Conservation (phyloP, 805 yeast species). For the Saturnispora zaruensis region DNA sequence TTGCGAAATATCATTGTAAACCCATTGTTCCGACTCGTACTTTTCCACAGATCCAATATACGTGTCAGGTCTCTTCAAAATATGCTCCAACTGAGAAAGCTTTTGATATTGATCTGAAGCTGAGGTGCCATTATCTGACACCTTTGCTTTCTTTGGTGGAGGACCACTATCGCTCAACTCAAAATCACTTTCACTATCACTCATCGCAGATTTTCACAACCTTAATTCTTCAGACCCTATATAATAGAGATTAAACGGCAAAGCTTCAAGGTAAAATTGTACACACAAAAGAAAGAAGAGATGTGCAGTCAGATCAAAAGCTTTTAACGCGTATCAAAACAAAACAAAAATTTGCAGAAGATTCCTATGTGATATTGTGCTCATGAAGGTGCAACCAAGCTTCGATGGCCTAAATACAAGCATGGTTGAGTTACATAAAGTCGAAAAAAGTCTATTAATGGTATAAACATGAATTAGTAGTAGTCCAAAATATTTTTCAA, state of each 20-base stretch:
- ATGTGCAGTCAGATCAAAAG: neutral
- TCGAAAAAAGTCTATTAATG: neutral
- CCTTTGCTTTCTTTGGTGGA: neutral
- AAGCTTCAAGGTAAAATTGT: neutral
- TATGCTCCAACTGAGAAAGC: conserved; percentile 92
- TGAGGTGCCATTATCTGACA: conserved; percentile 5
- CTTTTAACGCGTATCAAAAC: neutral
- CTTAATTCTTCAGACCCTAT: neutral
- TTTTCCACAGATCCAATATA: conserved; percentile 92
- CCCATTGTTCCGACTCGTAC: conserved; percentile 77
- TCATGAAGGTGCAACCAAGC: neutral
- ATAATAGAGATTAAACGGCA: neutral
- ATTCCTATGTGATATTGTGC: neutral
- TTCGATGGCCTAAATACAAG: neutral
- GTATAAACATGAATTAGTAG: conserved; percentile 20
- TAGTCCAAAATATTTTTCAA: conserved; percentile 50
- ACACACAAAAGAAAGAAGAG: neutral
- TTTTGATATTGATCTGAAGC: conserved; percentile 81
- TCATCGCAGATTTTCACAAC: neutral
- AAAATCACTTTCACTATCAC: conserved; percentile 8
- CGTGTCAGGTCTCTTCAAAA: conserved; percentile 94
- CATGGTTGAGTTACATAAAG: neutral
- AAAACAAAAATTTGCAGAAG: neutral
- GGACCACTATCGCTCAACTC: neutral
- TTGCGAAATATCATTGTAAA: conserved; percentile 56